Evolutionary conservation across 225 moss, liverwort and hornwort genomes (phyloP).

Genomic region (Straminergon stramineum): DNA sequence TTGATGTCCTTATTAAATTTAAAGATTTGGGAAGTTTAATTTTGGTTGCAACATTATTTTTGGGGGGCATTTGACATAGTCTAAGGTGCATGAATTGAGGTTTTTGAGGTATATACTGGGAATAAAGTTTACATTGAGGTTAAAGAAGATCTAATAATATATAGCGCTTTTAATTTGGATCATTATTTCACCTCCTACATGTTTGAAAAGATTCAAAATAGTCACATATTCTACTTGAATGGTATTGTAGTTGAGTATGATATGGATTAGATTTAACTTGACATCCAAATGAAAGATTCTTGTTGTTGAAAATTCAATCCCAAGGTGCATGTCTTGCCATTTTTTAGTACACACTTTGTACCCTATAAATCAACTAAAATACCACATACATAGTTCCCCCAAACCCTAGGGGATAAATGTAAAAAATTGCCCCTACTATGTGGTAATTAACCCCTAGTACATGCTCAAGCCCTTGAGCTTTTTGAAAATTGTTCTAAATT

Average conservation of each 20-base stretch:
- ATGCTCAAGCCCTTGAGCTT: too few species aligned
- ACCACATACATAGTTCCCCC: accelerated
- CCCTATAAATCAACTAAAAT: not conserved
- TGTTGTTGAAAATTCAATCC: not conserved
- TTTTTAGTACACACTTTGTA: not conserved
- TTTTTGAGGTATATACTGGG: not conserved
- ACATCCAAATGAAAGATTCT: not conserved
- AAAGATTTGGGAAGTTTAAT: not conserved
- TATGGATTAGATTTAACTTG: not conserved
- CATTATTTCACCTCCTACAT: not conserved
- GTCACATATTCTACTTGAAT: not conserved
- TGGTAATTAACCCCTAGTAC: too few species aligned
- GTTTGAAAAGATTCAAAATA: not conserved
- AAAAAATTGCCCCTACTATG: too few species aligned
- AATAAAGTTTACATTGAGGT: not conserved
- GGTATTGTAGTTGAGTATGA: accelerated
- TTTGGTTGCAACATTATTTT: not conserved
- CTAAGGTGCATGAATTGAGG: not conserved
- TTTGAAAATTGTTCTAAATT: too few species aligned
- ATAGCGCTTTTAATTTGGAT: not conserved
- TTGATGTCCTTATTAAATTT: not conserved
- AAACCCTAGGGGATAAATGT: not conserved
- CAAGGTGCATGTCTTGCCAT: not conserved
- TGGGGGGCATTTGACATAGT: not conserved
- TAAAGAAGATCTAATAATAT: not conserved